phyloP scores from a whole-genome alignment of 2,329 filamentous ascomycete genomes.

The Metarhizium rileyi region DNA sequence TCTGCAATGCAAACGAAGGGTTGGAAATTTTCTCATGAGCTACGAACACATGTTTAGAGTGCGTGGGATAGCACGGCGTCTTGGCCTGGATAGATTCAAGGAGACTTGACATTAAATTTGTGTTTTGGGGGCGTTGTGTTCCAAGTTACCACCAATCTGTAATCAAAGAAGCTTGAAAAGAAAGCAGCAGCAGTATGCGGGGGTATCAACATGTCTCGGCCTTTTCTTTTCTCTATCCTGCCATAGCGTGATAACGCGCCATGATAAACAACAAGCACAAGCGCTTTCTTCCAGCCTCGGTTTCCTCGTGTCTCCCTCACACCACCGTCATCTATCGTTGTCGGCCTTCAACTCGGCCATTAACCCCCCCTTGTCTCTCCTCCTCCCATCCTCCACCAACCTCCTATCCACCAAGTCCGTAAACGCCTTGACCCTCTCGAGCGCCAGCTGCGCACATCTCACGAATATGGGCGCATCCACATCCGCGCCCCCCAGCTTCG shows the following conservation, averaged over 20 bases:
- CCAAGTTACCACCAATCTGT: background rate
- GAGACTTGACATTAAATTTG: background rate
- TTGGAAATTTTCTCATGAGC: slow-evolving; percentile 1
- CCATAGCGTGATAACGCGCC: slow-evolving; percentile 3
- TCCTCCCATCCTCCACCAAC: slow-evolving; percentile 68
- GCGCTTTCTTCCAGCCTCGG: slow-evolving; percentile 7
- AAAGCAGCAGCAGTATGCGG: too few species aligned
- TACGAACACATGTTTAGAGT: slow-evolving; percentile 5
- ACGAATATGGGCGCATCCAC: slow-evolving; percentile 73
- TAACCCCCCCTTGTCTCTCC: slow-evolving; percentile 67
- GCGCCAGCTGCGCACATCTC: slow-evolving; percentile 62
- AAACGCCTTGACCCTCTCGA: slow-evolving; percentile 73
- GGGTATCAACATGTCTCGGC: slow-evolving; percentile 4
- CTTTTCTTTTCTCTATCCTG: background rate
- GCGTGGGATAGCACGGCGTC: slow-evolving; percentile 6
- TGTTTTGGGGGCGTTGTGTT: background rate
- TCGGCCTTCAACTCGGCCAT: slow-evolving; percentile 71
- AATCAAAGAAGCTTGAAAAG: background rate
- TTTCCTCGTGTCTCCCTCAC: background rate
- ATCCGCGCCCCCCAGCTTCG: slow-evolving; percentile 77
- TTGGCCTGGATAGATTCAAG: slow-evolving; percentile 6
- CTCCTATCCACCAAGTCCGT: slow-evolving; percentile 62
- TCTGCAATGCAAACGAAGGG: background rate
- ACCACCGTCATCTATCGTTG: slow-evolving; percentile 56
- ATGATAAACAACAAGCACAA: background rate